Conservation (phyloP, 2,329 filamentous ascomycete species). For the Fusarium neocosmosporiellum region DNA sequence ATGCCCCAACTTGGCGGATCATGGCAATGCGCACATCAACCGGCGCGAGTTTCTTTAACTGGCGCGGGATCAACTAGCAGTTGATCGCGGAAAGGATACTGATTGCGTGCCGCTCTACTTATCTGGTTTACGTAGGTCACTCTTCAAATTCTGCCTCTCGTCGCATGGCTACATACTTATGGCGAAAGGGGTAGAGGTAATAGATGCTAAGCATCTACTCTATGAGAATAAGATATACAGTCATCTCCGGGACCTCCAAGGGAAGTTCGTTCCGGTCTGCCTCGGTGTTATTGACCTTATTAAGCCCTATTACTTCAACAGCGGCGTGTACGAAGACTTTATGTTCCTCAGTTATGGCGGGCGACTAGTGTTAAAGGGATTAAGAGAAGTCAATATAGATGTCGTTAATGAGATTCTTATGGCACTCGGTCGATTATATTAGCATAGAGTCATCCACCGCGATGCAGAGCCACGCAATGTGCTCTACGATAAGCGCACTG, state of each 20-base stretch:
- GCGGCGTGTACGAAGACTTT: neutral
- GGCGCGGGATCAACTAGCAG: conserved; percentile 43
- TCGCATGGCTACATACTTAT: conserved; percentile 52
- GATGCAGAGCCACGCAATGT: conserved; percentile 45
- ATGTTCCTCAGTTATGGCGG: neutral
- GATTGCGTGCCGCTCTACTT: conserved; percentile 46
- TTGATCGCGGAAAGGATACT: conserved; percentile 46
- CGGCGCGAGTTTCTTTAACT: conserved; percentile 42
- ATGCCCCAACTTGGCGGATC: conserved; percentile 41
- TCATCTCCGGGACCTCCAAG: conserved; percentile 45
- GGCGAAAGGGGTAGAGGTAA: conserved; percentile 51
- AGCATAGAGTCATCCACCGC: neutral
- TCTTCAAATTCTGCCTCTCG: conserved; percentile 53
- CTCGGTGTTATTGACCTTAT: too few species aligned
- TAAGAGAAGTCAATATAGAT: neutral
- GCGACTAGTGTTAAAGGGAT: neutral
- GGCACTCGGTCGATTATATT: neutral
- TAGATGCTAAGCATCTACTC: conserved; percentile 35
- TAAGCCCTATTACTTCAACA: neutral
- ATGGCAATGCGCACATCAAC: conserved; percentile 35
- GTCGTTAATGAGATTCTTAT: neutral
- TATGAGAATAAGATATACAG: conserved; percentile 49
- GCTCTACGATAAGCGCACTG: conserved; percentile 37
- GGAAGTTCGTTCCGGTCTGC: too few species aligned
- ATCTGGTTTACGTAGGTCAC: conserved; percentile 43